Evolutionary conservation across 768 basidiomycete genomes (phyloP), one percentile per base, ranked within the genome.

Genomic region (Austroboletus eburneus): DNA sequence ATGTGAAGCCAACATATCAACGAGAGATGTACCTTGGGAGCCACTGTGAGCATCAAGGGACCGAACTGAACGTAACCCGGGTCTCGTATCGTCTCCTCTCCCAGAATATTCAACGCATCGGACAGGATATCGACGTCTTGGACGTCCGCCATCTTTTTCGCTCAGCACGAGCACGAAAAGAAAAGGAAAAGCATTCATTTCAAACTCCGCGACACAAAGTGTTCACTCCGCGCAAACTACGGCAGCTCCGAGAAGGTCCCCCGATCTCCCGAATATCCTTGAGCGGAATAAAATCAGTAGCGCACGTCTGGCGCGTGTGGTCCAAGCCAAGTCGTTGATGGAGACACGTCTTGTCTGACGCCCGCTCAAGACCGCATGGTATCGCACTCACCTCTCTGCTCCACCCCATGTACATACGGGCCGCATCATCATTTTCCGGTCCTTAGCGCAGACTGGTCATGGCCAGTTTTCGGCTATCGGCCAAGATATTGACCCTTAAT

Each of bases 121-220:
- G 66, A 72, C 9, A 81, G 57, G 45, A 81, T 76, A 50, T 81
- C 80, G 45, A 81, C 76, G 50, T 81, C 80, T 54, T 79, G 78
- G 17, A 62, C 50, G 12, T 42, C 33, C 5, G 27, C 30, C 9
- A 32, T 45, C 58, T 52, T 58, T 40, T 20, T 12, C 17, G 30
- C 18, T 5, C 7, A 24, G 12, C n/a, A 9, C 16, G 23, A 5
- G 18, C 27, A 5, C 12, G 27, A 35, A 7, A 17, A 20, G 33
- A n/a, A 22, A 33, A 17, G 21, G 22, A 14, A 20, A 18, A n/a
- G 20, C 22, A 6, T 13, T 9, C 1, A n/a, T 34, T 63, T 61
- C 42, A 40, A 61, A 49, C 58, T 61, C 59, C 61, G 59, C 61
- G 59, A 63, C n/a, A 3, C 12, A 9, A 9, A 38, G 13, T 0